Percentiles rank a stretch among this genome's conserved stretches.
These are phyloP conservation scores for Hypoxylon sp. DNA, from an alignment of 2,329 filamentous ascomycete genomes.

Conservation along the genomic window DNA sequence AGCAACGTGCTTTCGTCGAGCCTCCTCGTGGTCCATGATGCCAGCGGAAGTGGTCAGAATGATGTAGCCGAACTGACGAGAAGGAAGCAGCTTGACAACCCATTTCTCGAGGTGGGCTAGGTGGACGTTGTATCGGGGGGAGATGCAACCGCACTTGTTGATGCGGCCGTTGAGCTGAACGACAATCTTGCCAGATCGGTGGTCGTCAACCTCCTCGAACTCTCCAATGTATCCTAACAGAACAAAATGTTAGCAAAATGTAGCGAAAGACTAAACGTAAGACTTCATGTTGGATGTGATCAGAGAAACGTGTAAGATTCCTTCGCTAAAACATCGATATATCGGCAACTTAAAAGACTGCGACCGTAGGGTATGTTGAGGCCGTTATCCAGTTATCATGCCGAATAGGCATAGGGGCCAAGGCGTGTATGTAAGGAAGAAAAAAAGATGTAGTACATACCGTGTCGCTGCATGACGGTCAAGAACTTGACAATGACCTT, in stretches of 20 bases:
- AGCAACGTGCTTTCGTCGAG: slow-evolving; percentile 97
- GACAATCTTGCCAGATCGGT: slow-evolving; percentile 99
- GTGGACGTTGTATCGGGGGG: slow-evolving; percentile 98
- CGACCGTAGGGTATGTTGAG: slow-evolving; percentile 83
- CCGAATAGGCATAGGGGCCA: slow-evolving; percentile 70
- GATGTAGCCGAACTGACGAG: slow-evolving; percentile 99
- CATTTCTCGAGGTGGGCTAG: slow-evolving; percentile 99
- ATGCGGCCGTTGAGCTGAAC: slow-evolving; percentile 99
- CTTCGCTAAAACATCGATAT: slow-evolving; percentile 84
- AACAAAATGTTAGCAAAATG: slow-evolving; percentile 73
- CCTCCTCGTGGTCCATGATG: slow-evolving; percentile 99
- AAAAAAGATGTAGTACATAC: slow-evolving; percentile 72
- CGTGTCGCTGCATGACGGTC: slow-evolving; percentile 99
- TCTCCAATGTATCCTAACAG: slow-evolving; percentile 94
- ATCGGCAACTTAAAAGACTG: slow-evolving; percentile 99
- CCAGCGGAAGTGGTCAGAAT: slow-evolving; percentile 99
- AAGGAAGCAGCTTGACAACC: slow-evolving; percentile 98
- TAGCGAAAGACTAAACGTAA: slow-evolving; percentile 94
- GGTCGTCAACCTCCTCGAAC: slow-evolving; percentile 99
- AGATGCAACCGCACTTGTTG: slow-evolving; percentile 99
- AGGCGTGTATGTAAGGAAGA: slow-evolving; percentile 9
- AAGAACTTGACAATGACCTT: slow-evolving; percentile 99
- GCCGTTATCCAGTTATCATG: slow-evolving; percentile 99
- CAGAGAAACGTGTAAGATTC: slow-evolving; percentile 97
- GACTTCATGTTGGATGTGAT: slow-evolving; percentile 78